A percentile compares a stretch with the other conserved stretches of the same genome.
phyloP scores from a whole-genome alignment of 1,284 basidiomycete genomes.

The Rhodofomes roseus region DNA sequence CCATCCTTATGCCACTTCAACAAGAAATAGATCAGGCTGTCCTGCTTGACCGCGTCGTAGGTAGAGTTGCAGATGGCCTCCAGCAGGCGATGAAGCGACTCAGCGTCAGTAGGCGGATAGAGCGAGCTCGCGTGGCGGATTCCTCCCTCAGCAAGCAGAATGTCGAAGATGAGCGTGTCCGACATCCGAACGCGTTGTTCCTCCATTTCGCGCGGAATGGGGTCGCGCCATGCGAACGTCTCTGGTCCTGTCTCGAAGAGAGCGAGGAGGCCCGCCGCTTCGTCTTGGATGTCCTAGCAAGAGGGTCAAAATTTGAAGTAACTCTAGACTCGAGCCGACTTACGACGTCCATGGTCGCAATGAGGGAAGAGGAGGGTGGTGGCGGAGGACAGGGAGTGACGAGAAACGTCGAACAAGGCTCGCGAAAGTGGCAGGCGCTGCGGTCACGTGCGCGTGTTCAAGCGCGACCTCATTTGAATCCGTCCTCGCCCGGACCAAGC shows the following conservation, averaged over 20 bases:
- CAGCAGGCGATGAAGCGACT: constrained; percentile 50
- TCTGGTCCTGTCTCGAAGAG: constrained; percentile 40
- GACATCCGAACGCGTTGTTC: constrained; percentile 56
- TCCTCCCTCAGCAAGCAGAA: constrained; percentile 62
- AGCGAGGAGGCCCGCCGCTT: background rate
- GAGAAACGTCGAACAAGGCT: background rate
- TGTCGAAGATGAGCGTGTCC: constrained; percentile 69
- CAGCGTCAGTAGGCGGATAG: constrained; percentile 63
- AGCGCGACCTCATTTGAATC: too few relatives aligned
- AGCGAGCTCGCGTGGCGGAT: constrained; percentile 51
- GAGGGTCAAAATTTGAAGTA: background rate
- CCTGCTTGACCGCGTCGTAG: constrained; percentile 74
- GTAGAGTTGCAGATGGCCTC: constrained; percentile 53
- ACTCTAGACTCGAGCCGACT: background rate
- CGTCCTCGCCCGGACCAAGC: too few relatives aligned
- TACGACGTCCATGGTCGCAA: background rate
- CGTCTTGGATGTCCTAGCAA: constrained; percentile 2
- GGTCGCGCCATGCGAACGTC: constrained; percentile 48
- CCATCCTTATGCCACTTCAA: constrained; percentile 72
- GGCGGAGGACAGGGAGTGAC: background rate
- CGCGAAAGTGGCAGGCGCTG: background rate
- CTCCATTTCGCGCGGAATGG: constrained; percentile 50
- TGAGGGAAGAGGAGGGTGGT: background rate
- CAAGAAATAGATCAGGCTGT: constrained; percentile 73
- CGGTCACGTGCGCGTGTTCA: background rate